phyloP scores from a whole-genome alignment of 805 yeast species.

The Candida chilensis region DNA sequence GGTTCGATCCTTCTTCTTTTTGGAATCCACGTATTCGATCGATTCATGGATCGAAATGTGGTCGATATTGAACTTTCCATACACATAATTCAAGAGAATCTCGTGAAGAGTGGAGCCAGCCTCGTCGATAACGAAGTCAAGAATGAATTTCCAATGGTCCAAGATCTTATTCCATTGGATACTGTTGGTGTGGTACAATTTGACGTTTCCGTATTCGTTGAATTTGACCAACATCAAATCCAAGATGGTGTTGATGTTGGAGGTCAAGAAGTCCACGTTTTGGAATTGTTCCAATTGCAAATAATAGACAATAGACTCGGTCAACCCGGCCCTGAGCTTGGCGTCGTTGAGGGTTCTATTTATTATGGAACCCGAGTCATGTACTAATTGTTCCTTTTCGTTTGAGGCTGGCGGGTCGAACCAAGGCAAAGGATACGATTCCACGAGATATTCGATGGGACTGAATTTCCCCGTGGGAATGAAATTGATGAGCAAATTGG shows the following conservation, averaged over 20 bases:
- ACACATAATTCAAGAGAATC: slow-evolving; percentile 18
- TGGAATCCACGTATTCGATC: background rate
- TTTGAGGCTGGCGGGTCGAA: slow-evolving; percentile 7
- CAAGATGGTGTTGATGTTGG: slow-evolving; percentile 14
- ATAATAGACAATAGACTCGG: slow-evolving; percentile 12
- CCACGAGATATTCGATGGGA: slow-evolving; percentile 21
- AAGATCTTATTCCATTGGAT: slow-evolving; percentile 21
- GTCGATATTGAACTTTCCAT: slow-evolving; percentile 14
- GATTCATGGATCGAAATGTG: background rate
- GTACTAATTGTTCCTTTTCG: background rate
- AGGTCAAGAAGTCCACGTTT: slow-evolving; percentile 21
- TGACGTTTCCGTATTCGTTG: slow-evolving; percentile 9
- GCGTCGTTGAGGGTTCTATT: no score
- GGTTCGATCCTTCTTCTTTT: slow-evolving; percentile 13
- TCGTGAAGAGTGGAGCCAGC: slow-evolving; percentile 27
- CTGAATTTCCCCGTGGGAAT: no score
- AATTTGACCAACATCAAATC: slow-evolving; percentile 21
- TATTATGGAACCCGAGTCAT: no score
- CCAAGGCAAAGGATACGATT: slow-evolving; percentile 19
- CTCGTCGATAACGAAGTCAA: slow-evolving; percentile 22
- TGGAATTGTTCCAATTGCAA: slow-evolving; percentile 30
- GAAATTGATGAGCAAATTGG: no score
- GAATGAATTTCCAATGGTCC: slow-evolving; percentile 16
- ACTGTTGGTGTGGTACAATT: slow-evolving; percentile 18
- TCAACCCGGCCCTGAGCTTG: background rate